Evolutionary conservation across 352 stramenopile genomes (phyloP), one percentile per base, ranked within the genome.

Genomic region (Globisporangium iwayamae): DNA sequence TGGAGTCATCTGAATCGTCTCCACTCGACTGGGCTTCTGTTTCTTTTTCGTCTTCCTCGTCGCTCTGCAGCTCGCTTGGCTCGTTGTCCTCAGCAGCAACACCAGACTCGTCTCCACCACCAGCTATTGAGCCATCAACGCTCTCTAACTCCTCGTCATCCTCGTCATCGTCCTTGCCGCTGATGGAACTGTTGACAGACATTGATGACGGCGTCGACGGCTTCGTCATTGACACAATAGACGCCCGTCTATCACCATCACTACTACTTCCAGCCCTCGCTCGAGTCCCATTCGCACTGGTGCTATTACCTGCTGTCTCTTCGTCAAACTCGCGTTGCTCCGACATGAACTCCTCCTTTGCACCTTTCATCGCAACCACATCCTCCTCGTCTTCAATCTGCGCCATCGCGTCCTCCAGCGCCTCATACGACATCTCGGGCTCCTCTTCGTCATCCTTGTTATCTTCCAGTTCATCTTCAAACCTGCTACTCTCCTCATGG

Each of bases 311-410:
- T 20, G 47, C n/a, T 1, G 34, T 16, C 7, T 90, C 78, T 58
- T 90, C 77, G 13, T 90, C 77, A 62, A 90, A 93, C 56, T 91
- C 82, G 0, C 72, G 63, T 36, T 85, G 72, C 63, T 90, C 81
- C 14, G 73, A 73, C 41, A 85, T 36, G 53, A 79, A 75, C 56
- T 92, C 81, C 2, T 80, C 79, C 34, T 76, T 67, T 18, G 83
- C 92, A 11, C 83, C 95, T 45, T 89, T 78, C 79, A 98, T 96
- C 2, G 94, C 96, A 11, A 89, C 83, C 7, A 98, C 94, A 70
- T 99, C 96, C 56, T 98, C 94, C 58, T 97, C 92, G 68, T 99
- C 96, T 76, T 99, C 96, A 6, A 99, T 68, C 50, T 94, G 78
- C 13, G 92, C 85, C 96, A 99, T 99, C 6, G 93, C 92, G 30